Conservation (phyloP, 768 basidiomycete genomes). For the Daedaleopsis nitida region DNA sequence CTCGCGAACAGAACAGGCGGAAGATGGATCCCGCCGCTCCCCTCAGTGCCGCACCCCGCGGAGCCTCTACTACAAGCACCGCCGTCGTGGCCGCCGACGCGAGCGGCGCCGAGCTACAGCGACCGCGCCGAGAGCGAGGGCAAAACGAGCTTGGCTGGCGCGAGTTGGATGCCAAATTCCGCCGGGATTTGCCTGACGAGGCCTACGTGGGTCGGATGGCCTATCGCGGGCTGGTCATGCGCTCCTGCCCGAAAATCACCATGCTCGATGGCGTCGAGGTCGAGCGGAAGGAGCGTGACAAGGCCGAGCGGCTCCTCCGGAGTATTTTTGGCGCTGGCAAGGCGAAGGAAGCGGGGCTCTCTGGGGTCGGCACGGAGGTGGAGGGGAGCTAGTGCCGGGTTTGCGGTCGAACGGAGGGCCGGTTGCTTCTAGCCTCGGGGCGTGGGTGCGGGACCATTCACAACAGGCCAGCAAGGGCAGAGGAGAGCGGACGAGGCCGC, state of each 20-base stretch:
- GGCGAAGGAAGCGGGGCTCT: not conserved
- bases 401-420: not conserved
- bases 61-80: not conserved
- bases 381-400: not conserved
- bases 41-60: not conserved
- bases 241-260: constrained; percentile 62
- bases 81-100: not conserved
- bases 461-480: not conserved
- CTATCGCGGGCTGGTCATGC: constrained; percentile 89
- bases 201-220: constrained; percentile 84
- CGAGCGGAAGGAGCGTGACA: constrained; percentile 80
- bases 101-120: constrained; percentile 9
- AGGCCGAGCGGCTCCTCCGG: constrained; percentile 70
- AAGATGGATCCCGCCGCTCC: not conserved
- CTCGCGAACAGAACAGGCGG: not conserved
- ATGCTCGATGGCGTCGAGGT: constrained; percentile 88
- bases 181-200: constrained; percentile 86
- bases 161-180: constrained; percentile 82
- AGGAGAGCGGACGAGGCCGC: no score
- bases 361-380: constrained; percentile 13
- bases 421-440: not conserved
- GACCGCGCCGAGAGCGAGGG: constrained; percentile 14
- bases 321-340: constrained; percentile 40
- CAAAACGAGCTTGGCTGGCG: constrained; percentile 51
- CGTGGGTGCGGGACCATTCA: not conserved